phyloP scores from a whole-genome alignment of 345 rosid species.

The Brassica carinata region DNA sequence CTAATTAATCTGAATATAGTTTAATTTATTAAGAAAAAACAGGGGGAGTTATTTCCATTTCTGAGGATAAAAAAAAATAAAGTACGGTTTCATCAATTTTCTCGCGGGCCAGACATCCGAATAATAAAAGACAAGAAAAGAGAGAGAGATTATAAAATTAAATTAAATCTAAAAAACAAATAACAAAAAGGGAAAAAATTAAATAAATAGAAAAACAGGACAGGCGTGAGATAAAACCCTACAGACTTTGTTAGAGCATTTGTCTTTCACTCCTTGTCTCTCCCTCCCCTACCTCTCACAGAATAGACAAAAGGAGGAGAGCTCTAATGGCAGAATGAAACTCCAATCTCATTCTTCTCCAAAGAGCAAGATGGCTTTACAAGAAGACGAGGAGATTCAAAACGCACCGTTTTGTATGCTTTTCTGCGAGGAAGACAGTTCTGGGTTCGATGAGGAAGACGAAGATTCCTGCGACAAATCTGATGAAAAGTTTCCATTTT shows the following conservation, averaged over 20 bases:
- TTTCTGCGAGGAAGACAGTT: conserved; percentile 67
- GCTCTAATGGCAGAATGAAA: conserved; percentile 59
- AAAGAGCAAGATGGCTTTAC: conserved; percentile 64
- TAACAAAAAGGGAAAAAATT: background rate
- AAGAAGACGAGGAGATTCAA: conserved; percentile 41
- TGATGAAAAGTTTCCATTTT: conserved; percentile 40
- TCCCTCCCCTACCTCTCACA: background rate
- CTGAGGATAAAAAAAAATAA: conserved; percentile 39
- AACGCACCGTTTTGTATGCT: conserved; percentile 48
- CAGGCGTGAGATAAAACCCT: conserved; percentile 71
- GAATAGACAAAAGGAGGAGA: conserved; percentile 1
- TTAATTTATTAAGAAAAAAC: background rate
- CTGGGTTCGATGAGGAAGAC: conserved; percentile 39
- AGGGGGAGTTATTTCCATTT: conserved; percentile 16
- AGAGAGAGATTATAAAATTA: background rate
- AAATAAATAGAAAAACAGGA: conserved; percentile 19
- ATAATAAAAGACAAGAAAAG: conserved; percentile 29
- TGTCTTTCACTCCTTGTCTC: conserved; percentile 25
- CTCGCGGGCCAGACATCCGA: conserved; percentile 43
- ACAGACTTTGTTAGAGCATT: conserved; percentile 45
- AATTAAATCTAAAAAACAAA: background rate
- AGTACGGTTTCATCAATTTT: conserved; percentile 44
- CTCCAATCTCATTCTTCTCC: conserved; percentile 45
- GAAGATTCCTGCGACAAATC: conserved; percentile 33
- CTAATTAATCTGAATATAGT: conserved; percentile 1